phyloP scores from a whole-genome alignment of 192 early-diverging fungal species.

The Pilobolus umbonatus region DNA sequence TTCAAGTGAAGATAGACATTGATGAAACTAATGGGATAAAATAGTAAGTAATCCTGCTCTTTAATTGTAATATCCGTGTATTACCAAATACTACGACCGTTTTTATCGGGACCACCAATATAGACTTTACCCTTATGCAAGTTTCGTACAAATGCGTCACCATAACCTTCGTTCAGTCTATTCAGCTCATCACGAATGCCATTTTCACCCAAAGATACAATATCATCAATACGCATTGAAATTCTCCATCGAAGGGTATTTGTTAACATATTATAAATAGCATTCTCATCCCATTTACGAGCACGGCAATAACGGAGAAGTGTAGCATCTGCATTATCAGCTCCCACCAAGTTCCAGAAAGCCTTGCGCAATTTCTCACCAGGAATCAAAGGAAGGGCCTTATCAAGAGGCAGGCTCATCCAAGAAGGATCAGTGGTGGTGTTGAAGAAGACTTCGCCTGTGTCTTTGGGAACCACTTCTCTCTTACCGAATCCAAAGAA shows the following conservation, averaged over 20 bases:
- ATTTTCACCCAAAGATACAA: slow-evolving; percentile 33
- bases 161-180: slow-evolving; percentile 28
- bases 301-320: slow-evolving; percentile 79
- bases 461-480: neutral
- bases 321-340: slow-evolving; percentile 66
- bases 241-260: slow-evolving; percentile 72
- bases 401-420: slow-evolving; percentile 8
- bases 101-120: slow-evolving; percentile 45
- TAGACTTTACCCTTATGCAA: slow-evolving; percentile 43
- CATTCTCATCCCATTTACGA: slow-evolving; percentile 80
- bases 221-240: slow-evolving; percentile 43
- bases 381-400: slow-evolving; percentile 23
- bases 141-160: slow-evolving; percentile 29
- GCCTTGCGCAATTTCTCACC: slow-evolving; percentile 38
- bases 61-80: slow-evolving; percentile 1
- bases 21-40: slow-evolving; percentile 31
- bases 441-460: slow-evolving; percentile 13
- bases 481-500: slow-evolving; percentile 21
- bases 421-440: slow-evolving; percentile 17
- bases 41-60: slow-evolving; percentile 2
- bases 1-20: slow-evolving; percentile 52
- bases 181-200: slow-evolving; percentile 33
- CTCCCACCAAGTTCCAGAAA: slow-evolving; percentile 58
- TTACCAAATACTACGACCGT: slow-evolving; percentile 48
- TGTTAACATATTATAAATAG: slow-evolving; percentile 67